phyloP scores from a whole-genome alignment of 805 yeast species.

The Babjeviella inositovora region DNA sequence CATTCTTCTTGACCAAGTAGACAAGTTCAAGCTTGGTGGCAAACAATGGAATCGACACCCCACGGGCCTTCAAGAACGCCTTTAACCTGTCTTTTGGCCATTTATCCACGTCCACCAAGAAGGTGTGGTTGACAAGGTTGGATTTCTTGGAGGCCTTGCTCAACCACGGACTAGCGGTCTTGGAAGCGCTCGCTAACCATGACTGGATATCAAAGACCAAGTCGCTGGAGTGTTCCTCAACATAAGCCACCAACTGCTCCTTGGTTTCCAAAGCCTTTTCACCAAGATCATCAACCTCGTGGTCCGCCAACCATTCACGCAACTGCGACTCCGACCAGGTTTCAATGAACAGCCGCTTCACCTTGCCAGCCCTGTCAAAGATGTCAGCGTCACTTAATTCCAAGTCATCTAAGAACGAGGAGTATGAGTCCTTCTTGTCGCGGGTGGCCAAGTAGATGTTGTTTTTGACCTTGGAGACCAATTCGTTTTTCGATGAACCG shows the following conservation, averaged over 20 bases:
- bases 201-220: constrained; percentile 19
- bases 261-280: constrained; percentile 14
- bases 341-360: constrained; percentile 26
- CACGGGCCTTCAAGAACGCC: constrained; percentile 21
- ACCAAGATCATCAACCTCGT: constrained; percentile 19
- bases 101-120: constrained; percentile 22
- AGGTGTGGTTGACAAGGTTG: constrained; percentile 23
- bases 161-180: constrained; percentile 15
- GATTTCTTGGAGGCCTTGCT: constrained; percentile 12
- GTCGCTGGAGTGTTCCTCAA: constrained; percentile 13
- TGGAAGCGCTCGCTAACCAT: constrained; percentile 13
- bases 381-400: constrained; percentile 15
- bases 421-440: constrained; percentile 10
- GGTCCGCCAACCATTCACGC: constrained; percentile 32
- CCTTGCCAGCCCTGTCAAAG: constrained; percentile 18
- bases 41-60: constrained; percentile 17
- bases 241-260: constrained; percentile 16
- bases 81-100: constrained; percentile 30
- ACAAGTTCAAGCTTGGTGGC: constrained; percentile 21
- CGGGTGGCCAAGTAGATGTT: constrained; percentile 24
- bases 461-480: constrained; percentile 25
- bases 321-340: constrained; percentile 39
- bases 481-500: constrained; percentile 30
- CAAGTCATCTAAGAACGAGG: constrained; percentile 21
- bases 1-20: constrained; percentile 17